These are phyloP conservation scores for Lippia alba DNA, from an alignment of 305 asterid species.

Conservation along the genomic window DNA sequence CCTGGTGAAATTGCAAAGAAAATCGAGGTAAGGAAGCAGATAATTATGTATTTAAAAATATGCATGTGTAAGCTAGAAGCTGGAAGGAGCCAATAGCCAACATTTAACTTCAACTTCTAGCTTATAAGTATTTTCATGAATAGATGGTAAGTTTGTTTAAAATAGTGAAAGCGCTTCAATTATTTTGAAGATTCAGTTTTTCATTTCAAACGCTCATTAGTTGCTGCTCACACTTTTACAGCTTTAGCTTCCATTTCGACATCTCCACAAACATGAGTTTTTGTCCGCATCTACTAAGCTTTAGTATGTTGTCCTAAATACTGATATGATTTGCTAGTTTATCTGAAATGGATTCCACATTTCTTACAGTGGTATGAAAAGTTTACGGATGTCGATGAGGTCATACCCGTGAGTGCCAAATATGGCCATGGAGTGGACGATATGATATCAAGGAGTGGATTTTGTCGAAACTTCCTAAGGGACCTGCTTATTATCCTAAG, in stretches of 20 bases:
- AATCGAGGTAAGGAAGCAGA: constrained; percentile 60
- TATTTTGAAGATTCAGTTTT: no score
- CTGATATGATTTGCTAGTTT: constrained; percentile 18
- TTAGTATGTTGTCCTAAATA: constrained; percentile 5
- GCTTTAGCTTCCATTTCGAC: no score
- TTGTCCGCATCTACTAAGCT: not conserved
- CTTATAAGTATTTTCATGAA: no score
- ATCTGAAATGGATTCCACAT: constrained; percentile 31
- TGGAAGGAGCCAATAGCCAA: no score
- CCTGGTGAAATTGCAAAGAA: constrained; percentile 99
- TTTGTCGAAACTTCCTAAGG: constrained; percentile 85
- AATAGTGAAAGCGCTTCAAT: no score
- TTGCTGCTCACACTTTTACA: no score
- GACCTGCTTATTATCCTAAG: constrained; percentile 95
- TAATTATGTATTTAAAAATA: no score
- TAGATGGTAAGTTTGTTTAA: no score
- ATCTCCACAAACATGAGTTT: no score
- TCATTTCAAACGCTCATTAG: no score
- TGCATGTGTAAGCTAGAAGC: no score
- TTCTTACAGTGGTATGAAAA: constrained; percentile 93
- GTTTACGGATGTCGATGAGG: constrained; percentile 87
- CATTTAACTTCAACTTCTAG: no score
- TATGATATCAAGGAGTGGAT: constrained; percentile 96
- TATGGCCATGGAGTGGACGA: constrained; percentile 97
- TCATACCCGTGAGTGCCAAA: constrained; percentile 97